A percentile compares a stretch with the other conserved stretches of the same genome.
Conservation (phyloP, 1,284 basidiomycete species). For the Xerocomus minutiporus region DNA sequence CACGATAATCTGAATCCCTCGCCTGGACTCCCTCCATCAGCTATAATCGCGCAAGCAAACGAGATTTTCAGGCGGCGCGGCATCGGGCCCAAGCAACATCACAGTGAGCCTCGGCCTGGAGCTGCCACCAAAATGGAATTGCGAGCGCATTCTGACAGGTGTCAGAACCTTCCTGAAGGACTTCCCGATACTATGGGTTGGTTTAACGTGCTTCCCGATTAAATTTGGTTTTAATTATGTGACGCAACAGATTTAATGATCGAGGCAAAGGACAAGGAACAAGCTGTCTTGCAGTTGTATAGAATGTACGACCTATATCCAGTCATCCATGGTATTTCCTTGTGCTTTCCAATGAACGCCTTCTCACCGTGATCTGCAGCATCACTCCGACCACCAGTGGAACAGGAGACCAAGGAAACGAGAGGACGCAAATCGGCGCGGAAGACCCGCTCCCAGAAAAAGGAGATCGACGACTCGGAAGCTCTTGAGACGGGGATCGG, state of each 20-base stretch:
- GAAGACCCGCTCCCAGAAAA: constrained; percentile 24
- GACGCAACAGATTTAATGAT: constrained; percentile 76
- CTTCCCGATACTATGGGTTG: constrained; percentile 65
- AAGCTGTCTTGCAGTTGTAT: constrained; percentile 84
- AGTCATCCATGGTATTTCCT: constrained; percentile 39
- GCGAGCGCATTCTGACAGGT: constrained; percentile 82
- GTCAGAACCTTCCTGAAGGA: constrained; percentile 59
- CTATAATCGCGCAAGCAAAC: constrained; percentile 68
- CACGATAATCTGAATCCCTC: constrained; percentile 73
- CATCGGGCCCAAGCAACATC: constrained; percentile 85
- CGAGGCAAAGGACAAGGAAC: constrained; percentile 91
- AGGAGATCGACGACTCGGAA: constrained; percentile 2
- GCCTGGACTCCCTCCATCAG: constrained; percentile 43
- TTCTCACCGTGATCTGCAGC: constrained; percentile 19
- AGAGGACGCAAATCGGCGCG: constrained; percentile 49
- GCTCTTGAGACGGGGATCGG: constrained; percentile 3
- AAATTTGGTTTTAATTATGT: neutral
- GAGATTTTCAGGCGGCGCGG: constrained; percentile 71
- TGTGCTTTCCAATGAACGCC: neutral
- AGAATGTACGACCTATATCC: constrained; percentile 70
- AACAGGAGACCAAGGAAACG: constrained; percentile 45
- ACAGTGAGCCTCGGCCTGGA: constrained; percentile 75
- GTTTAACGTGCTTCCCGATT: constrained; percentile 10
- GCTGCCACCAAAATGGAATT: constrained; percentile 77
- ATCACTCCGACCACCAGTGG: constrained; percentile 52